Conservation (phyloP, 1,284 basidiomycete genomes). For the Rhodotorula sp. region DNA sequence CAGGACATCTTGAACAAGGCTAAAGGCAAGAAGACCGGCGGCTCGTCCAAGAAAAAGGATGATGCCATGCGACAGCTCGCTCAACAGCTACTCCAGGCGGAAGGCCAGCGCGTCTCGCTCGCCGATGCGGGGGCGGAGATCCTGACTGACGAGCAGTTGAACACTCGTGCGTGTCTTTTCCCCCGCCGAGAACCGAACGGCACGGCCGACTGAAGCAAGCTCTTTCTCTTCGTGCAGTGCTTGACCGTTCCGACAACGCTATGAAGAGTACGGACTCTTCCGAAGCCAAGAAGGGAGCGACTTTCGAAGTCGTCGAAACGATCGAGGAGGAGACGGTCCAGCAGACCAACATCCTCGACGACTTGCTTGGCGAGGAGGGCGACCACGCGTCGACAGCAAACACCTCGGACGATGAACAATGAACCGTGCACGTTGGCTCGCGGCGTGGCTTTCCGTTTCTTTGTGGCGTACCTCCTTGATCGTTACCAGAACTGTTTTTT, state of each 20-base stretch:
- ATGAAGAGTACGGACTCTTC: slow-evolving; percentile 16
- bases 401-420: background rate
- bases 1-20: slow-evolving; percentile 22
- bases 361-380: slow-evolving; percentile 14
- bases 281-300: slow-evolving; percentile 2
- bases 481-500: background rate
- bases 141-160: slow-evolving; percentile 28
- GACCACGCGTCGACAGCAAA: background rate
- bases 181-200: too few species aligned
- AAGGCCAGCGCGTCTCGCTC: slow-evolving; percentile 27
- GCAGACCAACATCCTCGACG: slow-evolving; percentile 8
- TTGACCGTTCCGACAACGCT: slow-evolving; percentile 31
- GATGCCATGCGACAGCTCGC: slow-evolving; percentile 10
- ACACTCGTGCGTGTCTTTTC: slow-evolving; percentile 9
- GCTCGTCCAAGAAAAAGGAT: background rate
- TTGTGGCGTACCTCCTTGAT: background rate
- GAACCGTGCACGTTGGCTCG: too few species aligned
- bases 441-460: too few species aligned
- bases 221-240: slow-evolving; percentile 4
- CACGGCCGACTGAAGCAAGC: background rate
- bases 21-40: background rate
- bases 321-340: slow-evolving; percentile 20
- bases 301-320: slow-evolving; percentile 33
- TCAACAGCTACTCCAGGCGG: slow-evolving; percentile 13
- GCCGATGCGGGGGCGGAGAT: slow-evolving; percentile 25